A percentile compares a stretch with the other conserved stretches of the same genome.
Evolutionary conservation across 352 stramenopile species (phyloP).

Genomic region (Globisporangium mamillatum): DNA sequence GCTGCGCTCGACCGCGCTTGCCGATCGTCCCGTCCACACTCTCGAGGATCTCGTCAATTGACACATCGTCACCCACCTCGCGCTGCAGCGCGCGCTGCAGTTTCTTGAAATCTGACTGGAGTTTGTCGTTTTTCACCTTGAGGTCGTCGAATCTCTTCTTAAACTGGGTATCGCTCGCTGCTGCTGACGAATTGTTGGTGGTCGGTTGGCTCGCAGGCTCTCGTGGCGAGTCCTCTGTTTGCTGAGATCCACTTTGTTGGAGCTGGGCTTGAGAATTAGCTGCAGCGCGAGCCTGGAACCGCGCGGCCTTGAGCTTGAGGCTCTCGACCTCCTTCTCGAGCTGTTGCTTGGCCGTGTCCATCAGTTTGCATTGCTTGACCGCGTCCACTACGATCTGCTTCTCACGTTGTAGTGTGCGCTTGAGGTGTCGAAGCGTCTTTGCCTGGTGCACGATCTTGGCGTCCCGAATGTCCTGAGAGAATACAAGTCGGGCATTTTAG

Average conservation of each 20-base stretch:
- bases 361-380: conserved; percentile 33
- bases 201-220: background rate
- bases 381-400: conserved; percentile 49
- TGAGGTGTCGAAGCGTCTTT: conserved; percentile 59
- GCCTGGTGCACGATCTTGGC: conserved; percentile 79
- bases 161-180: conserved; percentile 13
- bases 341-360: conserved; percentile 30
- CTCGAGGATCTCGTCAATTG: conserved; percentile 46
- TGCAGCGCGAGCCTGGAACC: conserved; percentile 36
- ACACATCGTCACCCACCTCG: conserved; percentile 60
- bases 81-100: conserved; percentile 72
- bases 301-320: conserved; percentile 53
- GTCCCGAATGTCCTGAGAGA: conserved; percentile 63
- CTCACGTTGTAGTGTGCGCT: conserved; percentile 53
- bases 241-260: background rate
- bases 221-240: background rate
- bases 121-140: conserved; percentile 48
- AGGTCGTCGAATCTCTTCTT: conserved; percentile 67
- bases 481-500: background rate
- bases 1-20: conserved; percentile 68
- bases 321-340: conserved; percentile 62
- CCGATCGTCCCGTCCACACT: conserved; percentile 22
- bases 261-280: background rate
- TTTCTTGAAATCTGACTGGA: conserved; percentile 67
- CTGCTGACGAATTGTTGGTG: background rate